Conservation (phyloP, 164 flowering plant species). For the Stephania yunnanensis region DNA sequence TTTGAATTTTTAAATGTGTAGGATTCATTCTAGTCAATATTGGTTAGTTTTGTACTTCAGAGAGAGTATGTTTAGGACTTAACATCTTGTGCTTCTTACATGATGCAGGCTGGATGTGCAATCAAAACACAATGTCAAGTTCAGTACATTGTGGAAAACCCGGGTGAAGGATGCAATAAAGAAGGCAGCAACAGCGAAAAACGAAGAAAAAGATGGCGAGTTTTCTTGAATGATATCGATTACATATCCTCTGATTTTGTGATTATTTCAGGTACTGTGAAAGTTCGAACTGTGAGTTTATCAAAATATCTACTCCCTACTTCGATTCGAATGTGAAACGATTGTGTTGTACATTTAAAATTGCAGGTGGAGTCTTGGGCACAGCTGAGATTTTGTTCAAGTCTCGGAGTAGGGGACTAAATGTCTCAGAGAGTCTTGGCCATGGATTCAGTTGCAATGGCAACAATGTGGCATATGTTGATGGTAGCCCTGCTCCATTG, state of each 20-base stretch:
- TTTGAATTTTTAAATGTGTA: background rate
- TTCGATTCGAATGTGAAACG: too few species aligned
- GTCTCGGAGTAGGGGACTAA: slow-evolving; percentile 47
- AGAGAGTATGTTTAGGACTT: too few species aligned
- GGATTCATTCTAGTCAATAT: too few species aligned
- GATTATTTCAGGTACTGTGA: slow-evolving; percentile 42
- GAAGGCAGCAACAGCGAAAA: slow-evolving; percentile 10
- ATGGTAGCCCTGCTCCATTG: slow-evolving; percentile 46
- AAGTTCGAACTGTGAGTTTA: background rate
- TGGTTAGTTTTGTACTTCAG: too few species aligned
- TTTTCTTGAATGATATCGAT: slow-evolving; percentile 43
- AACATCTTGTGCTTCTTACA: background rate
- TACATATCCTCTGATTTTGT: slow-evolving; percentile 43
- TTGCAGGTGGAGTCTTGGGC: slow-evolving; percentile 53
- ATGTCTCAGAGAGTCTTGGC: slow-evolving; percentile 44
- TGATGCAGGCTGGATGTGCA: slow-evolving; percentile 48
- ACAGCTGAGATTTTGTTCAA: slow-evolving; percentile 44
- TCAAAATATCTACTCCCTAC: background rate
- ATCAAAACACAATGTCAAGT: slow-evolving; percentile 46
- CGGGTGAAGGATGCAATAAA: slow-evolving; percentile 11
- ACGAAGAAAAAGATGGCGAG: slow-evolving; percentile 42
- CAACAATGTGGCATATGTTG: slow-evolving; percentile 43
- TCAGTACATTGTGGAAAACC: slow-evolving; percentile 34
- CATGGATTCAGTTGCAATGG: slow-evolving; percentile 52
- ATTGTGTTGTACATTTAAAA: too few species aligned